Percentiles rank a stretch among this genome's conserved stretches.
Evolutionary conservation across 2,329 filamentous ascomycete species (phyloP).

Genomic region (Sporothrix protearum): DNA sequence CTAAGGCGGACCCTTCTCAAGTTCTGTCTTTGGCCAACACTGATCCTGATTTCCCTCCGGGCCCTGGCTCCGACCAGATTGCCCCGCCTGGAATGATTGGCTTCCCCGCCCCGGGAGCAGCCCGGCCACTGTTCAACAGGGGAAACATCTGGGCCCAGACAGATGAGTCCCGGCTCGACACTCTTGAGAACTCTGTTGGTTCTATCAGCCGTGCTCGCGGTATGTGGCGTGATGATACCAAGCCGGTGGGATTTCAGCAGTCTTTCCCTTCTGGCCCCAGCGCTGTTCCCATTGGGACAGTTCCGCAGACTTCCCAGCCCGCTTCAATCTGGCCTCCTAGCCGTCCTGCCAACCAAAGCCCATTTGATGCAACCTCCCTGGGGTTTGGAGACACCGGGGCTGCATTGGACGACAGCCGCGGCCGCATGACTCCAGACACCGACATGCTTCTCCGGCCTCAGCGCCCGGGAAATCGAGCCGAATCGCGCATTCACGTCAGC

Average conservation of each 20-base stretch:
- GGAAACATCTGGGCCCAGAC: slow-evolving; percentile 51
- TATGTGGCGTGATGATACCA: slow-evolving; percentile 37
- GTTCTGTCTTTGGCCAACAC: slow-evolving; percentile 45
- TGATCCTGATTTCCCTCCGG: slow-evolving; percentile 35
- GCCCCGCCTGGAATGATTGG: slow-evolving; percentile 26
- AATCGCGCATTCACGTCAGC: slow-evolving; percentile 38
- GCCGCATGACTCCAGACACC: slow-evolving; percentile 47
- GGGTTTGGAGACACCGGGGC: slow-evolving; percentile 34
- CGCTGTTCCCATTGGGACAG: slow-evolving; percentile 36
- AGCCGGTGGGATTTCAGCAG: slow-evolving; percentile 38
- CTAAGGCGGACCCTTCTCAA: slow-evolving; percentile 57
- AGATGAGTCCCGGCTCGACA: slow-evolving; percentile 57
- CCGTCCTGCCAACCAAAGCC: slow-evolving; percentile 40
- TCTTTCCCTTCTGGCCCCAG: slow-evolving; percentile 29
- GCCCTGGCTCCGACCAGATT: slow-evolving; percentile 12
- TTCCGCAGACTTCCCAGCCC: slow-evolving; percentile 32
- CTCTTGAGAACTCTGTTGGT: slow-evolving; percentile 51
- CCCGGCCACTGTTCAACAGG: slow-evolving; percentile 39
- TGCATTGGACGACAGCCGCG: slow-evolving; percentile 42
- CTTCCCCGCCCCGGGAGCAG: slow-evolving; percentile 30
- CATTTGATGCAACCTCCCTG: slow-evolving; percentile 38
- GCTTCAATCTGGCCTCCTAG: slow-evolving; percentile 49
- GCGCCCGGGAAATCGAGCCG: slow-evolving; percentile 48
- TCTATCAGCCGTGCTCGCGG: slow-evolving; percentile 24
- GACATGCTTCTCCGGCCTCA: slow-evolving; percentile 47